Conservation (phyloP, 805 yeast species). For the Kuraishia cidri region DNA sequence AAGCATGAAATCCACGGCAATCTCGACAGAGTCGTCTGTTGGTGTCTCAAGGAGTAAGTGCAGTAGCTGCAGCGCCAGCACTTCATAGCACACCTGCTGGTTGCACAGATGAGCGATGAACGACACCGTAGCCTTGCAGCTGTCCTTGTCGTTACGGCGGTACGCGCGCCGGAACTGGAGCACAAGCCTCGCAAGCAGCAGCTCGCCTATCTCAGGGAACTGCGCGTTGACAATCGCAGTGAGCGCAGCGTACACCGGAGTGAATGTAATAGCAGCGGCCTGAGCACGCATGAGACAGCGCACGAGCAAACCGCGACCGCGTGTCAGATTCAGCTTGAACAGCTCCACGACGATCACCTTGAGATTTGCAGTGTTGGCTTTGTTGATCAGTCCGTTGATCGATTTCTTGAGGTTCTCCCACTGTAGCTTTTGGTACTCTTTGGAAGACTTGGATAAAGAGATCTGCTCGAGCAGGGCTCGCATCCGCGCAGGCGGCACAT, state of each 20-base stretch:
- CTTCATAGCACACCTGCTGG: slow-evolving; percentile 50
- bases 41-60: slow-evolving; percentile 31
- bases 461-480: slow-evolving; percentile 25
- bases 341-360: slow-evolving; percentile 37
- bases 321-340: slow-evolving; percentile 44
- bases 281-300: slow-evolving; percentile 49
- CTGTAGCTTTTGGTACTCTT: slow-evolving; percentile 37
- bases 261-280: slow-evolving; percentile 24
- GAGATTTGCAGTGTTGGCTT: slow-evolving; percentile 35
- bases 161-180: slow-evolving; percentile 49
- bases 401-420: slow-evolving; percentile 47
- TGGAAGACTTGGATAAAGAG: slow-evolving; percentile 8
- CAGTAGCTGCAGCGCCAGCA: slow-evolving; percentile 42
- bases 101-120: slow-evolving; percentile 59
- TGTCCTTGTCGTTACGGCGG: slow-evolving; percentile 31
- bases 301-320: slow-evolving; percentile 58
- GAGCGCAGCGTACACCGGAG: slow-evolving; percentile 48
- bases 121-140: slow-evolving; percentile 30
- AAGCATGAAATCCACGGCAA: slow-evolving; percentile 40
- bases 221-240: slow-evolving; percentile 55
- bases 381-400: slow-evolving; percentile 40
- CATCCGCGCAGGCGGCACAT: slow-evolving; percentile 47
- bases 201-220: slow-evolving; percentile 60
- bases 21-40: slow-evolving; percentile 46
- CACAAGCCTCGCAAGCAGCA: slow-evolving; percentile 42